Conservation (phyloP, 139 green algal genomes). For the Chlorella sp. region DNA sequence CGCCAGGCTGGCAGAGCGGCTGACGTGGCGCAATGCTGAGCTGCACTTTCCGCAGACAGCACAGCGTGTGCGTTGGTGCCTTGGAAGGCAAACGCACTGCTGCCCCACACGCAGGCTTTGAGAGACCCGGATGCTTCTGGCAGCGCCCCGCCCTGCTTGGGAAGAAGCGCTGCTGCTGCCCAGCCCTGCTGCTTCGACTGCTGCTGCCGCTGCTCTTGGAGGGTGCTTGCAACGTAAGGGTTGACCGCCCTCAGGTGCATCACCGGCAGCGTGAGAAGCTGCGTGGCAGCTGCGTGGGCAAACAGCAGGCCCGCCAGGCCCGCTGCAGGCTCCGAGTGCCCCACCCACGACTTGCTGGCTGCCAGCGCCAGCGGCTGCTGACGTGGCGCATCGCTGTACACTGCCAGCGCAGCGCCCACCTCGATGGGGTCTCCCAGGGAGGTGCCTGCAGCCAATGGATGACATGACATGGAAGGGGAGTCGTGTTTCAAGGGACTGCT, state of each 20-base stretch:
- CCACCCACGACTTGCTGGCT: constrained; percentile 82
- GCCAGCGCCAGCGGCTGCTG: constrained; percentile 54
- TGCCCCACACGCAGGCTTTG: constrained; percentile 19
- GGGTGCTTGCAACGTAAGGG: constrained; percentile 59
- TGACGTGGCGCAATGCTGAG: not conserved
- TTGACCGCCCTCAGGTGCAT: constrained; percentile 73
- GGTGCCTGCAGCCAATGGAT: constrained; percentile 38
- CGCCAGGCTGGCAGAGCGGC: constrained; percentile 15
- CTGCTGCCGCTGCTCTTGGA: constrained; percentile 45
- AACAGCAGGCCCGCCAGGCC: constrained; percentile 79
- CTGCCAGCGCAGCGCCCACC: constrained; percentile 58
- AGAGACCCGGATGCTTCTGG: not conserved
- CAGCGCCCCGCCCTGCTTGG: constrained; percentile 29
- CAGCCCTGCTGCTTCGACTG: not conserved
- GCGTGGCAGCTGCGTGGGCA: constrained; percentile 26
- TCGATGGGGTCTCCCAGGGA: constrained; percentile 82
- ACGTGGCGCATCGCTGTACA: not conserved
- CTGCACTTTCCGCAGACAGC: not conserved
- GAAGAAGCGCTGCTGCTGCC: constrained; percentile 19
- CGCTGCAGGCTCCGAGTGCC: constrained; percentile 84
- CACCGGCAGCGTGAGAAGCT: constrained; percentile 31
- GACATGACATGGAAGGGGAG: not conserved
- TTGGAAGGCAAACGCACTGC: constrained; percentile 58
- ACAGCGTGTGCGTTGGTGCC: constrained; percentile 58
- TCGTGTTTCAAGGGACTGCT: not conserved